Evolutionary conservation across 2,329 filamentous ascomycete species (phyloP).

Genomic region (Chlorencoelia australis): DNA sequence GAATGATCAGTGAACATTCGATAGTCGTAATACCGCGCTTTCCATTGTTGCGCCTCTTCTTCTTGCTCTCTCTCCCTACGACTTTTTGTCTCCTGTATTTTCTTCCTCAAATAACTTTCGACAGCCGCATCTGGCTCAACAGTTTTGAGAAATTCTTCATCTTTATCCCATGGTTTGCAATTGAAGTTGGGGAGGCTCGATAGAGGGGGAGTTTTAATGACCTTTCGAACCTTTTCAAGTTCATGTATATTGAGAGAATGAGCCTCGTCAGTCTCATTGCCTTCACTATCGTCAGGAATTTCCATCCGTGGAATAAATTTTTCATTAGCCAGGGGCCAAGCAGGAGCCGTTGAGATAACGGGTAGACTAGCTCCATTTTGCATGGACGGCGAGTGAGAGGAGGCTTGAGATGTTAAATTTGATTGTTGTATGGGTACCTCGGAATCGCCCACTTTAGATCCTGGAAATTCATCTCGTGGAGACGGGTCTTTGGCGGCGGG

Average conservation of each 20-base stretch:
- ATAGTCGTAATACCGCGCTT: conserved; percentile 20
- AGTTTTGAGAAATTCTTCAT: conserved; percentile 17
- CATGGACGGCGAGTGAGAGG: no score
- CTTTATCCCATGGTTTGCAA: conserved; percentile 17
- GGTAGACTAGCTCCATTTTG: no score
- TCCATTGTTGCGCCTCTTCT: conserved; percentile 19
- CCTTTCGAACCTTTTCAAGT: conserved; percentile 16
- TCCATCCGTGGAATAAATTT: conserved; percentile 10
- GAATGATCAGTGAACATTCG: conserved; percentile 24
- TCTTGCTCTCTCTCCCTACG: conserved; percentile 17
- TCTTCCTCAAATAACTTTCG: conserved; percentile 12
- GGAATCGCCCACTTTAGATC: no score
- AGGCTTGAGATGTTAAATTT: no score
- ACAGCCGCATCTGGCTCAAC: conserved; percentile 14
- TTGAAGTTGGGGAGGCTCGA: conserved; percentile 19
- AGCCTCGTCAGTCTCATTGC: conserved; percentile 13
- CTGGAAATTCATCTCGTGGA: no score
- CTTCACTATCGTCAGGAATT: conserved; percentile 12
- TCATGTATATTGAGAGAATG: conserved; percentile 4
- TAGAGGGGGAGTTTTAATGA: conserved; percentile 25
- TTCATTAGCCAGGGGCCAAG: no score
- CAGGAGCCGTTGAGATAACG: no score
- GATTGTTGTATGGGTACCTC: no score
- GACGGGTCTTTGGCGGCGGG: no score
- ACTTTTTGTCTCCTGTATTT: conserved; percentile 9